Base-by-base conservation (phyloP, 805 yeast genomes). In the Saccharomycopsis malanga region DNA sequence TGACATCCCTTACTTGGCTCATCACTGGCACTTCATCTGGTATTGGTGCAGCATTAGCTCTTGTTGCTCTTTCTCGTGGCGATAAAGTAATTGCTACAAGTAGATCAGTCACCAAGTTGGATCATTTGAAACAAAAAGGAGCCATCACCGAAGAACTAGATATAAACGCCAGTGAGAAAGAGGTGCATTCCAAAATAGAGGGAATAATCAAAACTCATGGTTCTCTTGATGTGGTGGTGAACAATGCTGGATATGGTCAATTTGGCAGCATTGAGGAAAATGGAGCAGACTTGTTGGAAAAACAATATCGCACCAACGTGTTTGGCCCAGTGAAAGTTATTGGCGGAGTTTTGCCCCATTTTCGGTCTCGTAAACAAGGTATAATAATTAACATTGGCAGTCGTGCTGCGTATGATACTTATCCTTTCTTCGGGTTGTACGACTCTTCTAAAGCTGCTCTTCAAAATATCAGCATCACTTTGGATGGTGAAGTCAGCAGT, bases 201-300 rank as follows among this genome's bases (percentile, higher is more conserved):
- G 37, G 15, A 23, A 10, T 39, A n/a, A 24, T 23, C 5, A 21
- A 39, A 39, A 23, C 10, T 14, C 27, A 45, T 24, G 44, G 44
- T 20, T 20, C 39, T 4, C 29, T 45, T 34, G 48, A 45, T 24
- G 37, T 39, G 14, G 44, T 45, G 6, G 48, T 45, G 5, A 45
- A 45, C 39, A 45, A 45, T 30, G 37, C 48, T 29, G 48, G 48
- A 7, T 45, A 39, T 21, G 48, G 35, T 18, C 29, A 29, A 15
- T 39, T 35, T 5, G 48, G 48, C 4, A 23, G 30, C 15, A 4
- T 45, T 14, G 48, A 45, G 27, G 48, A 45, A 34, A 14, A 4
- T 9, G 36, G 30, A 4, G 14, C 17, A 14, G 30, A 20, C 10
- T 14, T 20, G 5, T 7, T 38, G 15, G 45, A 30, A 24, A 20